These are phyloP conservation scores for Phanerochaete sordida DNA, from an alignment of 768 basidiomycete species.

Conservation along the genomic window DNA sequence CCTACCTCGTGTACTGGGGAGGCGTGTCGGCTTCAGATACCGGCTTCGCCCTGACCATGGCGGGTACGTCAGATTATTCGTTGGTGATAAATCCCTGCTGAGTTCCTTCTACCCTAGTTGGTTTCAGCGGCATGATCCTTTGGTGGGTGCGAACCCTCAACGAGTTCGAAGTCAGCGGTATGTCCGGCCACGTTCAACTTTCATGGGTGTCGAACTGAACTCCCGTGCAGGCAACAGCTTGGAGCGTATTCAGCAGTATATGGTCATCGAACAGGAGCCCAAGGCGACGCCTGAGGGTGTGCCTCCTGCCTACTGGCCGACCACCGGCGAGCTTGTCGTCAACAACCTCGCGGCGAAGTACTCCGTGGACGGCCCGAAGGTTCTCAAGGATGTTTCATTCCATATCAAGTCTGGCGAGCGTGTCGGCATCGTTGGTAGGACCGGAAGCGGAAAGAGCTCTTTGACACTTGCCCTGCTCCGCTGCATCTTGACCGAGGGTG, in stretches of 20 bases:
- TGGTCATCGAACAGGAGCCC: constrained; percentile 55
- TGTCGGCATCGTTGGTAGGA: constrained; percentile 57
- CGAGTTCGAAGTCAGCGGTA: constrained; percentile 43
- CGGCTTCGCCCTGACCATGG: constrained; percentile 39
- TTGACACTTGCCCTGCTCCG: constrained; percentile 51
- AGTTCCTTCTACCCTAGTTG: constrained; percentile 28
- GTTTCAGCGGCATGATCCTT: constrained; percentile 54
- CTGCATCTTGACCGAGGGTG: constrained; percentile 52
- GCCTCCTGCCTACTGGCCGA: constrained; percentile 67
- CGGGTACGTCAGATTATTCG: constrained; percentile 24
- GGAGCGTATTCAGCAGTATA: constrained; percentile 52
- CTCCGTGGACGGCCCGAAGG: constrained; percentile 47
- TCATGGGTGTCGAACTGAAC: neutral
- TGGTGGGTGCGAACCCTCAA: constrained; percentile 45
- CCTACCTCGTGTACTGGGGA: constrained; percentile 45
- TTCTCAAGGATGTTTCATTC: constrained; percentile 50
- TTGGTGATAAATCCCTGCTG: neutral
- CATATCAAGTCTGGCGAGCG: constrained; percentile 53
- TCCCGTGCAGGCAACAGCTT: constrained; percentile 28
- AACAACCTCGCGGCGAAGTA: constrained; percentile 52
- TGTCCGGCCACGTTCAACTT: neutral
- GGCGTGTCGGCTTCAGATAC: constrained; percentile 38
- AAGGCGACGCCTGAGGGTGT: constrained; percentile 34
- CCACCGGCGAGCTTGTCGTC: constrained; percentile 49
- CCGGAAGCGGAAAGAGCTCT: constrained; percentile 55